phyloP scores from a whole-genome alignment of 2,329 filamentous ascomycete genomes.

The Colletotrichum musae region DNA sequence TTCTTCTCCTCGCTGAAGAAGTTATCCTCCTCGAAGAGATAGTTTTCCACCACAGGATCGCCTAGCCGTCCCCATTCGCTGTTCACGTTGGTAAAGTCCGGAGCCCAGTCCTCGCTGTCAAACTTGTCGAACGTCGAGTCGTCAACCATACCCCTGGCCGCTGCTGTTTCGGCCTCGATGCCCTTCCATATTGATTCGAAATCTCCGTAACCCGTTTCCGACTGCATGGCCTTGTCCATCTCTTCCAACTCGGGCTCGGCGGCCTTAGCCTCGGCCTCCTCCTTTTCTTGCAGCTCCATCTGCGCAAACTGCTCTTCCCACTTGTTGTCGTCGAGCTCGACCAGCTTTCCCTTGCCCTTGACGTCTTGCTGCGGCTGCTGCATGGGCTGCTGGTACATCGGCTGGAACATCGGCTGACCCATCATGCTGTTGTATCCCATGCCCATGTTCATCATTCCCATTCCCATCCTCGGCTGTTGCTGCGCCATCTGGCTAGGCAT shows the following conservation, averaged over 20 bases:
- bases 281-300: conserved; percentile 78
- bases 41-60: conserved; percentile 87
- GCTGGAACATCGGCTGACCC: conserved; percentile 67
- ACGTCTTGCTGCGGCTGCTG: conserved; percentile 65
- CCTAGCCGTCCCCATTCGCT: conserved; percentile 74
- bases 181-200: conserved; percentile 93
- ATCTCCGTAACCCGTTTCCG: conserved; percentile 83
- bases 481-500: conserved; percentile 69
- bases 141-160: conserved; percentile 80
- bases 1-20: conserved; percentile 85
- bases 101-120: conserved; percentile 84
- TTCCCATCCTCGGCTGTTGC: conserved; percentile 52
- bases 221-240: conserved; percentile 79
- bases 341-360: conserved; percentile 91
- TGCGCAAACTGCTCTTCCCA: conserved; percentile 98
- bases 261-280: conserved; percentile 67
- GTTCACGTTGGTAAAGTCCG: conserved; percentile 72
- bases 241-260: conserved; percentile 89
- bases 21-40: conserved; percentile 96
- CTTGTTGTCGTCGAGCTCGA: conserved; percentile 92
- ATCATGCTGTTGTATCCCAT: conserved; percentile 72
- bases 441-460: conserved; percentile 70
- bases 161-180: conserved; percentile 82
- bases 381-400: conserved; percentile 61
- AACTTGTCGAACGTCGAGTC: conserved; percentile 75